phyloP scores from a whole-genome alignment of 1,284 basidiomycete species.

The Irpex sp. region DNA sequence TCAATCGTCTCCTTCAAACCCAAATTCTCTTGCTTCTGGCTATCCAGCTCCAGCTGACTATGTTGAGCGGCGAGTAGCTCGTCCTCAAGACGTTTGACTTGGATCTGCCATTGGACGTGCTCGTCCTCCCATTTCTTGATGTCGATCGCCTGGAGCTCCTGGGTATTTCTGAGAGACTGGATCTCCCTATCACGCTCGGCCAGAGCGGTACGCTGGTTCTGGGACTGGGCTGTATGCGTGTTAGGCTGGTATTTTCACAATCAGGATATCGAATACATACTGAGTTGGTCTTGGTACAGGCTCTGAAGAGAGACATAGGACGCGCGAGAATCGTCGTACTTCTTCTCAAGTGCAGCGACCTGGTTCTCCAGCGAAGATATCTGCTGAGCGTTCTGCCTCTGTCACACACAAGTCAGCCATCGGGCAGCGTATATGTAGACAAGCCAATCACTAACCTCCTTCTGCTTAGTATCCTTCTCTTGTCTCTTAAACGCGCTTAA shows the following conservation, averaged over 20 bases:
- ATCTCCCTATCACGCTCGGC: conserved; percentile 70
- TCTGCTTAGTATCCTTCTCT: conserved; percentile 81
- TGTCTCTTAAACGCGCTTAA: conserved; percentile 73
- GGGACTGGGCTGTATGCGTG: conserved; percentile 55
- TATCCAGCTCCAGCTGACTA: conserved; percentile 69
- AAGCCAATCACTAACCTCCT: conserved; percentile 51
- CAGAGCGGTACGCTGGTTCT: conserved; percentile 70
- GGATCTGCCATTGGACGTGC: conserved; percentile 63
- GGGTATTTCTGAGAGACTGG: conserved; percentile 53
- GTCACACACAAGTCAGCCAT: conserved; percentile 27
- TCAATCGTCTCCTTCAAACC: conserved; percentile 91
- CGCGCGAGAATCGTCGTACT: conserved; percentile 60
- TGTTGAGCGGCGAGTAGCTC: conserved; percentile 66
- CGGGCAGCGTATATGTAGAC: not conserved
- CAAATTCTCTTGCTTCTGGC: conserved; percentile 89
- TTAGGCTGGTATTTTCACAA: not conserved
- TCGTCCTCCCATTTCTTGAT: conserved; percentile 55
- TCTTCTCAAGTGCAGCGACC: conserved; percentile 66
- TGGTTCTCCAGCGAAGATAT: conserved; percentile 72
- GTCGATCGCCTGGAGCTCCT: conserved; percentile 57
- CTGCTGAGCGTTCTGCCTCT: conserved; percentile 53
- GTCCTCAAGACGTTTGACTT: conserved; percentile 55
- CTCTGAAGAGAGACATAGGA: conserved; percentile 73
- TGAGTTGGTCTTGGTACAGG: conserved; percentile 81
- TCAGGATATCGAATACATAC: conserved; percentile 34